Base-by-base conservation (phyloP, 257 asterid genomes). In the Parsonsia alboflavescens region DNA sequence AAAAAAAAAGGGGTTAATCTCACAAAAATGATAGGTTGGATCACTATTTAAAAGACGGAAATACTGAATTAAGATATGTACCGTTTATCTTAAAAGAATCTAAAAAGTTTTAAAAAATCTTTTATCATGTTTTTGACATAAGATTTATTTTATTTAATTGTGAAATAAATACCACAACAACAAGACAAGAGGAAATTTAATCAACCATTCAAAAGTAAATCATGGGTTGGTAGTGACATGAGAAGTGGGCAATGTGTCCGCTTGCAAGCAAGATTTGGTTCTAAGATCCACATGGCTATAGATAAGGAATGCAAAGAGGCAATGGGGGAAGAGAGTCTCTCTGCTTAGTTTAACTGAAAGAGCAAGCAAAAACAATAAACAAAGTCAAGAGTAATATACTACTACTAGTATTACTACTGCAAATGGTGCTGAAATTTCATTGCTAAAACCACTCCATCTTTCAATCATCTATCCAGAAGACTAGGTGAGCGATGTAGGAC, bases 211-310 rank as follows among this genome's bases (percentile, higher is more conserved):
- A 5, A 17, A 17, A 52, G 9, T 17, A 57, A 57, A 54, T 7
- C 10, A 54, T 21, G 61, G 9, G 11, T 54, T 7, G 6, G 26
- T 54, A 6, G 12, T n/a, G 28, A n/a, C 11, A 19, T 54, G 1
- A n/a, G 8, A 54, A n/a, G 61, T 59, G 66, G 42, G 26, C 19
- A 59, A 41, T 66, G 49, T 45, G 75, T 28, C 9, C 22, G 41
- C 15, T 58, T 30, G 70, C 16, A 68, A 68, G 66, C 54, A 73
- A 73, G n/a, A 50, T 72, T 63, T 39, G 75, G 66, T 75, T 73
- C 78, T 53, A 66, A 68, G 69, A 78, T 68, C 77, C 85, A 82
- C 81, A 79, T 78, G 85, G 62, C 30, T 69, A 50, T 49, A 70
- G 72, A 61, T 52, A 65, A 44, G 56, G 74, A 71, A 61, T 63